Evolutionary conservation across 176 grass and related monocot species (phyloP).

Genomic region (Neostapfia colusana): DNA sequence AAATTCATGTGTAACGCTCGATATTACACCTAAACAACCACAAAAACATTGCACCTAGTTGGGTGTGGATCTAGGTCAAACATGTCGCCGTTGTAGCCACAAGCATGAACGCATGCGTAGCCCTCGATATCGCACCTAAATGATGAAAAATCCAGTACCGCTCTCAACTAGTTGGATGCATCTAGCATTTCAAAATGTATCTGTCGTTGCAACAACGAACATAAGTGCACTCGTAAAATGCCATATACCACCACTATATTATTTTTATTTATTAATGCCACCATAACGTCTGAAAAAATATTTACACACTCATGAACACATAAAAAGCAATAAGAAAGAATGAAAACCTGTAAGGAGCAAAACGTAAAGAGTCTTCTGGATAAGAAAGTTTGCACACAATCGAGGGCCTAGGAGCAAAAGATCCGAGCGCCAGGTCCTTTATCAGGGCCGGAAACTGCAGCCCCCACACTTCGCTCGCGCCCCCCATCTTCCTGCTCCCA

Average conservation of each 20-base stretch:
- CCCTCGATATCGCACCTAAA: background rate
- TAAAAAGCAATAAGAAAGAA: background rate
- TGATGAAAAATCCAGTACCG: background rate
- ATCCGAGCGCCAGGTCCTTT: slow-evolving; percentile 15
- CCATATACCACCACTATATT: background rate
- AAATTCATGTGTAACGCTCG: no score
- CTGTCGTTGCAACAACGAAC: background rate
- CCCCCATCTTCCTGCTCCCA: slow-evolving; percentile 25
- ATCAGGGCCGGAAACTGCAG: slow-evolving; percentile 34
- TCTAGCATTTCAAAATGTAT: background rate
- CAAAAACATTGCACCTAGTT: background rate
- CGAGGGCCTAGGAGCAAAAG: slow-evolving; percentile 1
- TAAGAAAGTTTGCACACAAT: no score
- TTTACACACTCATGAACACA: background rate
- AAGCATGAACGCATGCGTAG: background rate
- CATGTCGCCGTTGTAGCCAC: background rate
- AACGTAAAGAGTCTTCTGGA: background rate
- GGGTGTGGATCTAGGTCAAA: background rate
- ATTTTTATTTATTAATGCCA: background rate
- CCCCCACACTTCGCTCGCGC: slow-evolving; percentile 5
- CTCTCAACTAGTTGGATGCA: background rate
- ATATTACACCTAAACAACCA: no score
- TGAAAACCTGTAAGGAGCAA: background rate
- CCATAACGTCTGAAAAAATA: background rate
- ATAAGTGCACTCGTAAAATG: background rate